These are phyloP conservation scores for Physcomitrellopsis africana DNA, from an alignment of 225 moss, liverwort and hornwort species.

Conservation along the genomic window DNA sequence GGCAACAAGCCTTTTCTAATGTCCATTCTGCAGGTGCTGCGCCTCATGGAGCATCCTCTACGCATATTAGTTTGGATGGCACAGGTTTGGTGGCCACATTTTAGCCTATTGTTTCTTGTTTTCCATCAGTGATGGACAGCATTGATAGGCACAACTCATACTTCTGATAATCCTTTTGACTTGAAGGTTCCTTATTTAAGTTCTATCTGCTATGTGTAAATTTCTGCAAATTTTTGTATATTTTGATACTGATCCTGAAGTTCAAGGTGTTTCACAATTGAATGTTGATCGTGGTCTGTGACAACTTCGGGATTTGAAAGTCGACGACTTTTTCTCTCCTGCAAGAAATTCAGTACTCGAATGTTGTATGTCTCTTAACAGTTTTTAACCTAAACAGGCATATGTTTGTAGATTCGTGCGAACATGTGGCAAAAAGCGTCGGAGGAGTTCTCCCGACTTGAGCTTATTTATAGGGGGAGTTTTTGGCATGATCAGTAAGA, in stretches of 20 bases:
- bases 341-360: constrained; percentile 13
- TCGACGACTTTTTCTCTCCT: constrained; percentile 14
- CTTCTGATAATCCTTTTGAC: too few relatives aligned
- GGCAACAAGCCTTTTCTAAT: background rate
- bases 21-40: constrained; percentile 64
- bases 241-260: too few relatives aligned
- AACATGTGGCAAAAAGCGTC: constrained; percentile 71
- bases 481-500: constrained; percentile 99
- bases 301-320: background rate
- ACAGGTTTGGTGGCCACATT: constrained; percentile 57
- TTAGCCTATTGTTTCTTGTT: background rate
- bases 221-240: too few relatives aligned
- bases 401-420: constrained; percentile 73
- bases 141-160: too few relatives aligned
- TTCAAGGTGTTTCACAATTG: too few relatives aligned
- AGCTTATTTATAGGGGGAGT: constrained; percentile 90
- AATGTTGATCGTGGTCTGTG: too few relatives aligned
- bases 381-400: background rate
- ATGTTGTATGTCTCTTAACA: background rate
- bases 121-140: too few relatives aligned
- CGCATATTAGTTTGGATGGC: constrained; percentile 91
- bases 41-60: constrained; percentile 85
- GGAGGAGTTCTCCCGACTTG: constrained; percentile 80
- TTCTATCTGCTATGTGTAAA: too few relatives aligned
- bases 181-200: too few relatives aligned